Base-by-base conservation (phyloP, 345 rosid genomes). In the Heritiera littoralis region DNA sequence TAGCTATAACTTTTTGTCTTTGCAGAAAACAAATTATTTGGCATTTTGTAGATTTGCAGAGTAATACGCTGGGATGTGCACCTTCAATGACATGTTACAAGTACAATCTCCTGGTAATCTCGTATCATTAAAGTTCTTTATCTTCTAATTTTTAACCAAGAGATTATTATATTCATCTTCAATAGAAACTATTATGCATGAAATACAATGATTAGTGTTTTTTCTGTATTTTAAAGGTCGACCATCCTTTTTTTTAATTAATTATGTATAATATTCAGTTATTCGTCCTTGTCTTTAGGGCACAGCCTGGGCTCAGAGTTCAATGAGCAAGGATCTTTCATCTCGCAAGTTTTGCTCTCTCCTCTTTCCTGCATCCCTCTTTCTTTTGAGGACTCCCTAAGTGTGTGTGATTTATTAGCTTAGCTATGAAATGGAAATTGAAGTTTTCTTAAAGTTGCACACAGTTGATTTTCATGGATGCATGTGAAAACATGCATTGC, bases 321-420 rank as follows among this genome's bases (percentile, higher is more conserved):
- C 14, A 69, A 75, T 67, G 59, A 81, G 64, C 81, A 71, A n/a
- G 86, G 79, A 45, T 77, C 88, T 84, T 80, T 93, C 80, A 69
- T 79, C 14, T 84, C 86, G 78, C 88, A 89, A 92, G 97, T 91
- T 65, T 73, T 83, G 66, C 56, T 78, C 65, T 69, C 74, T 77
- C 85, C 51, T 64, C 52, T 71, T 78, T 4, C 48, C 4, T 58
- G 18, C 9, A n/a, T 61, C 48, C 63, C 52, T 72, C n/a, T 38
- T 58, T 23, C 70, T 61, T 35, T 66, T 73, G 52, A 28, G 38
- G 5, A 35, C 58, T 14, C 52, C 6, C 64, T 77, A 40, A 35
- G 30, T 48, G 60, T 15, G 46, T 66, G 55, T 67, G 23, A 10
- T 17, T 40, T 35, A n/a, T 14, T 52, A 23, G 40, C 17, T 20